phyloP scores from a whole-genome alignment of 2,329 filamentous ascomycete species.

The Calonectria pseudoreteaudii region DNA sequence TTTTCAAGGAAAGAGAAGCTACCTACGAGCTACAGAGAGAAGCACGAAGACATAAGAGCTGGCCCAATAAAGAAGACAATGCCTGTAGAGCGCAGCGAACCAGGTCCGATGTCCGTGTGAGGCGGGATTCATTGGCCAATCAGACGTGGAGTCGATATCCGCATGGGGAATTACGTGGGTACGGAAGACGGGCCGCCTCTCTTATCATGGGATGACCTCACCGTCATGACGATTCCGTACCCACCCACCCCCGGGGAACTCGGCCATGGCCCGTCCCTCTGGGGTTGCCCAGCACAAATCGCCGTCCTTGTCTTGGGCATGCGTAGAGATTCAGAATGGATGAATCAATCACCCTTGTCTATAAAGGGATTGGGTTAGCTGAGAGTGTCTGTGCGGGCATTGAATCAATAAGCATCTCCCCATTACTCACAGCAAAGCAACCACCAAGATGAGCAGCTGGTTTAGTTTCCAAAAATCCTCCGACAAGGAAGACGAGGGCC shows the following conservation, averaged over 20 bases:
- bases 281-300: background rate
- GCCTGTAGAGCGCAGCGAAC: background rate
- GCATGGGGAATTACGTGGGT: background rate
- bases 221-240: background rate
- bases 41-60: background rate
- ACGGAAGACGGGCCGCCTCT: slow-evolving; percentile 18
- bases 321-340: background rate
- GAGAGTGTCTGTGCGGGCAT: background rate
- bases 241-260: background rate
- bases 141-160: background rate
- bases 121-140: background rate
- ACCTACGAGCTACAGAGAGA: background rate
- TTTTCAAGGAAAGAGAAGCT: background rate
- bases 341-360: background rate
- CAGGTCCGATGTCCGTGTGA: background rate
- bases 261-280: background rate
- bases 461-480: slow-evolving; percentile 14
- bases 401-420: background rate
- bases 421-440: background rate
- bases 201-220: background rate
- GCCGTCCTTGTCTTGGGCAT: background rate
- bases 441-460: slow-evolving; percentile 21
- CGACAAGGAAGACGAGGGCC: slow-evolving; percentile 1
- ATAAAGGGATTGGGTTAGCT: slow-evolving; percentile 17
- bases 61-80: background rate